Evolutionary conservation across 2,329 filamentous ascomycete species (phyloP).

Genomic region (Talaromyces islandicus): DNA sequence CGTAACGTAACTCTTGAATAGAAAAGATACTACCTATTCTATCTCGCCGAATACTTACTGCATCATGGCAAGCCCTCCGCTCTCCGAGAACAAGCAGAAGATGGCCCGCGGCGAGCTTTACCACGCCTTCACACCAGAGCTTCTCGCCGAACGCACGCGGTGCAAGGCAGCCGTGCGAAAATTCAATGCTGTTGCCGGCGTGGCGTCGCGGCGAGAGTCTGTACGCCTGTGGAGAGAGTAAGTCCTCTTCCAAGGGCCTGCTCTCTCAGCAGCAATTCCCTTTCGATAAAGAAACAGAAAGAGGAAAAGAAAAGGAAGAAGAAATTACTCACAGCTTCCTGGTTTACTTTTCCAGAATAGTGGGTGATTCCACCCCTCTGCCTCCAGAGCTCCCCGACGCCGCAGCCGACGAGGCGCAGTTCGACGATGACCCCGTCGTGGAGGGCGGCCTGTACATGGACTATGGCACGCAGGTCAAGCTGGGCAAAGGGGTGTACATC

Average conservation of each 20-base stretch:
- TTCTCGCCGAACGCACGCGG: constrained; percentile 57
- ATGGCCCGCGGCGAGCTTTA: constrained; percentile 69
- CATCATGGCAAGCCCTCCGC: not conserved
- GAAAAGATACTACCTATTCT: not conserved
- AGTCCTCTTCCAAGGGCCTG: constrained; percentile 26
- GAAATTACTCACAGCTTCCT: not conserved
- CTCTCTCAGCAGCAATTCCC: too few relatives aligned
- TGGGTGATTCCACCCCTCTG: constrained; percentile 53
- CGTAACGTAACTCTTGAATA: not conserved
- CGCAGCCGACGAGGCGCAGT: constrained; percentile 59
- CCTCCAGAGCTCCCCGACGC: constrained; percentile 53
- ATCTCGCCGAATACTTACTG: not conserved
- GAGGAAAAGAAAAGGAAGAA: too few relatives aligned
- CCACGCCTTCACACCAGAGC: constrained; percentile 63
- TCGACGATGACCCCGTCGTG: constrained; percentile 63
- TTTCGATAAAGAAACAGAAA: too few relatives aligned
- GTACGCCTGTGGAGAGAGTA: constrained; percentile 65
- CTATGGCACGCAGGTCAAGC: constrained; percentile 68
- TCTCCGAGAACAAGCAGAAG: constrained; percentile 20
- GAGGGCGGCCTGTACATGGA: constrained; percentile 66
- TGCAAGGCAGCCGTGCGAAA: constrained; percentile 48
- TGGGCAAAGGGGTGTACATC: constrained; percentile 68
- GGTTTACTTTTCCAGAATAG: not conserved
- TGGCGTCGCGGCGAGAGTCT: constrained; percentile 55
- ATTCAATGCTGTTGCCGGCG: constrained; percentile 60